Base-by-base conservation (phyloP, 257 asterid genomes). In the Solanum ossicruentum region DNA sequence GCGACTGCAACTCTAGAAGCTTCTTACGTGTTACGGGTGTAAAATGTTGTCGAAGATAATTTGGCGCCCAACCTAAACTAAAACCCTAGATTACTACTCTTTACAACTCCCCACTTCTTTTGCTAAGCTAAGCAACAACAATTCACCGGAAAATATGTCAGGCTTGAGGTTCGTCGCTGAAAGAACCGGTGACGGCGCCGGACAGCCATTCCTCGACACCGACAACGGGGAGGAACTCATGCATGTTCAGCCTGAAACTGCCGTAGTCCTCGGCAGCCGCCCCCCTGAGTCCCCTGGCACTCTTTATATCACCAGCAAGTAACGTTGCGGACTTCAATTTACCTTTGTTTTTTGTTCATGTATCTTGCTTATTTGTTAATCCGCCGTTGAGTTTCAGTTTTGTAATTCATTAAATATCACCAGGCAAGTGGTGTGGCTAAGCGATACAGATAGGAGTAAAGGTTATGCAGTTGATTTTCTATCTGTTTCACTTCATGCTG, bases 391-490 rank as follows among this genome's bases (percentile, higher is more conserved):
- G 75, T 82, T 82, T 28, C 75, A 10, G 57, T n/a, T 79, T 86
- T 85, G 58, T 82, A 80, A 61, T 78, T 85, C 47, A 45, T 75
- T 54, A 21, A 41, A 65, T 63, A 21, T 63, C 82, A 72, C 28
- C 83, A 96, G 98, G 97, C 98, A 90, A 92, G 93, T 95, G 73
- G 92, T 96, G 89, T 96, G 99, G 99, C 86, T 96, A 93, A 94
- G 98, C 81, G 98, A 95, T 70, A 41, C 92, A 39, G 97, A 96
- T 77, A 89, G 93, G 84, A 87, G 82, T 12, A 91, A 88, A 86
- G 99, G 99, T 54, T 96, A 91, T 65, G 98, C 97, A 1, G 98
- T 95, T 23, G 97, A 93, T 89, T 95, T 96, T 88, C 47, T 90
- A 55, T 90, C 95, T 8, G 86, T 95, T 84, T 92, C 94, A 36